Percentiles rank a stretch among this genome's conserved stretches.
Conservation (phyloP, 352 stramenopile genomes). For the Pythium phragmitis region DNA sequence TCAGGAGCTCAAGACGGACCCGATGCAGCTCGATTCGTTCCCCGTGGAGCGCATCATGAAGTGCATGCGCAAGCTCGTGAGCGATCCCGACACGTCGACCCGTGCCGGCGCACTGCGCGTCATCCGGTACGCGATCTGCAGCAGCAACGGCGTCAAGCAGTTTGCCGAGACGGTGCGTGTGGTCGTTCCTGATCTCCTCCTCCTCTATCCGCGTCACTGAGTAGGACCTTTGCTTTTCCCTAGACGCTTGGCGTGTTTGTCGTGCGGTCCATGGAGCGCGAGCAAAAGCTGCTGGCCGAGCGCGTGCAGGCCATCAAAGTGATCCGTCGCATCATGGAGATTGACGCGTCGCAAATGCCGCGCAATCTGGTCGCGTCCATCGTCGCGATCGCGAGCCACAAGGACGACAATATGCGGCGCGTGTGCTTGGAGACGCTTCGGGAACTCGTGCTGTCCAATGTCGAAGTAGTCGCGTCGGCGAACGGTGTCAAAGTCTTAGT, state of each 20-base stretch:
- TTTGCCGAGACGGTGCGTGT: conserved; percentile 58
- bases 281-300: conserved; percentile 84
- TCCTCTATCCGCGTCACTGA: neutral
- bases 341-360: conserved; percentile 85
- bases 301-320: conserved; percentile 87
- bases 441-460: conserved; percentile 76
- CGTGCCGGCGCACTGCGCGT: conserved; percentile 74
- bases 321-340: conserved; percentile 81
- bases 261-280: conserved; percentile 80
- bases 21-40: conserved; percentile 80
- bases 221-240: neutral
- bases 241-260: conserved; percentile 82
- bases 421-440: conserved; percentile 86
- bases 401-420: conserved; percentile 87
- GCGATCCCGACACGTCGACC: conserved; percentile 78
- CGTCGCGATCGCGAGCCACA: conserved; percentile 82
- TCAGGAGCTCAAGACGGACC: conserved; percentile 81
- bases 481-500: conserved; percentile 85
- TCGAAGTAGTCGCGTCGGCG: conserved; percentile 79
- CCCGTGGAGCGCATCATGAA: conserved; percentile 80
- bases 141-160: conserved; percentile 61
- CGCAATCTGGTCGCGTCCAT: conserved; percentile 77
- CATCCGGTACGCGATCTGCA: conserved; percentile 83
- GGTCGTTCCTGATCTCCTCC: neutral
- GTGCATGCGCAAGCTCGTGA: conserved; percentile 71